A percentile compares a stretch with the other conserved stretches of the same genome.
Evolutionary conservation across 495 filamentous ascomycete genomes (phyloP).

Genomic region (Aspergillus heteromorphus): DNA sequence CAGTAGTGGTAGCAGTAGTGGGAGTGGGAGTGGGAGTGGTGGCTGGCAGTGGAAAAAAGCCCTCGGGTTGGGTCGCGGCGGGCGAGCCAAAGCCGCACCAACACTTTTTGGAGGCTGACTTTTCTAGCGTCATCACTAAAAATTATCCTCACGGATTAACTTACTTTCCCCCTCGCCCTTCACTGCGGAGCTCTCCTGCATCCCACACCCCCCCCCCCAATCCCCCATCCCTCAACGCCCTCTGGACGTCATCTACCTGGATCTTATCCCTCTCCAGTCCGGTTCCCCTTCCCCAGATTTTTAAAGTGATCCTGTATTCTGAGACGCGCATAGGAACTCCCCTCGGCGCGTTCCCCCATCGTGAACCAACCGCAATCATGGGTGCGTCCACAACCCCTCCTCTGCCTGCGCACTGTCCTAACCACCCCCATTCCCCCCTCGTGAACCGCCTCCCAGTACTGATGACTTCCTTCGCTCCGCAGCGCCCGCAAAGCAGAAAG

Average conservation of each 20-base stretch:
- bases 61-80: constrained; percentile 24
- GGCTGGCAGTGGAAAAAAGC: constrained; percentile 16
- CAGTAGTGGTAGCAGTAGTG: too few relatives aligned
- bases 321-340: constrained; percentile 41
- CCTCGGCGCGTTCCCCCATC: constrained; percentile 42
- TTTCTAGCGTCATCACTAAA: constrained; percentile 48
- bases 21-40: background rate
- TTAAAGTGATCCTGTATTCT: constrained; percentile 18
- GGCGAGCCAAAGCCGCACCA: constrained; percentile 20
- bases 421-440: background rate
- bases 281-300: constrained; percentile 20
- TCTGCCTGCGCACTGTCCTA: constrained; percentile 8
- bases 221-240: constrained; percentile 11
- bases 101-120: constrained; percentile 34
- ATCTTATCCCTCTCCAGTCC: constrained; percentile 8
- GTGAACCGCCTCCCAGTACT: constrained; percentile 8
- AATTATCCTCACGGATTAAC: constrained; percentile 44
- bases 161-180: constrained; percentile 40
- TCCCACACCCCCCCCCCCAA: constrained; percentile 17
- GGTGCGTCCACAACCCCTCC: constrained; percentile 53
- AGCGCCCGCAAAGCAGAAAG: constrained; percentile 83
- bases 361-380: constrained; percentile 70
- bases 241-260: constrained; percentile 9
- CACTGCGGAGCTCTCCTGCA: constrained; percentile 34
- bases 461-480: constrained; percentile 17